phyloP scores from a whole-genome alignment of 306 rosid species.

The Glycine latifolia region DNA sequence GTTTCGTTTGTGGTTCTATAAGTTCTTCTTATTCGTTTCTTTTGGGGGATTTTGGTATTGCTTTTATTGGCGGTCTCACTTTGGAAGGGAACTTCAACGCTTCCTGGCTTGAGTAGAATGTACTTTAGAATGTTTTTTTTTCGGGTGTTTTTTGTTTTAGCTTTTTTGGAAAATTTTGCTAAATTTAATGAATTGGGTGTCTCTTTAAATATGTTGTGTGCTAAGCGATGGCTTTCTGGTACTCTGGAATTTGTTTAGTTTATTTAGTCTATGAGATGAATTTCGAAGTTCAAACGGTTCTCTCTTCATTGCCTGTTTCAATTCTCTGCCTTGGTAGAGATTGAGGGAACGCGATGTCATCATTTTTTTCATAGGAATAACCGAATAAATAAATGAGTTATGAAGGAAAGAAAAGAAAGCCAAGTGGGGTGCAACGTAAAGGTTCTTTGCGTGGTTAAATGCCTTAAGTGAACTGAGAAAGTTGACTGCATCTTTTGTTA shows the following conservation, averaged over 20 bases:
- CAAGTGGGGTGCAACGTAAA: slow-evolving; percentile 4
- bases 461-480: slow-evolving; percentile 24
- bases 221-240: neutral
- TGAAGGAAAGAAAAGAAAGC: slow-evolving; percentile 23
- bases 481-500: neutral
- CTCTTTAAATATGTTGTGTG: neutral
- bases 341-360: slow-evolving; percentile 13
- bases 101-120: neutral
- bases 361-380: neutral
- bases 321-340: neutral
- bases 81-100: neutral
- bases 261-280: neutral
- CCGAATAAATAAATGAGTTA: neutral
- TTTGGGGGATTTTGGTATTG: slow-evolving; percentile 20
- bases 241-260: neutral
- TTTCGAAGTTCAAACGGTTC: slow-evolving; percentile 7
- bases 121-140: neutral
- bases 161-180: neutral
- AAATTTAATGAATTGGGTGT: slow-evolving; percentile 9
- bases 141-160: neutral
- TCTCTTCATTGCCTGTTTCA: neutral
- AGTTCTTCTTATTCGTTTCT: neutral
- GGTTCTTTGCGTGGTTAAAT: slow-evolving; percentile 26
- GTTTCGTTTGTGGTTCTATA: neutral
- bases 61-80: slow-evolving; percentile 5